Base-by-base conservation (phyloP, 164 flowering plant genomes). In the Euptelea pleiosperma region DNA sequence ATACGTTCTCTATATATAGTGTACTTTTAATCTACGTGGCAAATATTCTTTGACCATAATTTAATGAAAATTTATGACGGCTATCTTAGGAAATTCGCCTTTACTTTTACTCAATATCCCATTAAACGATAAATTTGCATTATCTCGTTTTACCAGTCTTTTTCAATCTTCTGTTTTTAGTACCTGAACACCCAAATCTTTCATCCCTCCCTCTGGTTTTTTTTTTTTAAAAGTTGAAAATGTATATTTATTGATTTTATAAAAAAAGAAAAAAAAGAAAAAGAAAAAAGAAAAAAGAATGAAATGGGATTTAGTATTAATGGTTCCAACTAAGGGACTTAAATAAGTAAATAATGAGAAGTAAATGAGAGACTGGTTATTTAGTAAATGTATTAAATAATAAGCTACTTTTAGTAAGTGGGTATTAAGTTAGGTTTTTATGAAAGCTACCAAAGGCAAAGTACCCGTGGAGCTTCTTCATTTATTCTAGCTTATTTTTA, bases 21-120 rank as follows among this genome's bases (percentile, higher is more conserved):
- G 22, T 31, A 19, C 11, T 51, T n/a, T 19, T 25, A 22, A 25
- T 39, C 58, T 55, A 55, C 45, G 58, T 55, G 58, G 16, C 58
- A 39, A 39, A 11, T 36, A 26, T 21, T 55, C 31, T 35, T 37
- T 55, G 58, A 39, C 46, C 46, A 37, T 55, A 8, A 12, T 24
- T 19, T 55, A 21, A 55, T 40, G 29, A 14, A 37, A n/a, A 37
- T 28, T 37, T 12, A 19, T 55, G 58, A 45, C 45, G 22, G 45
- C 33, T 55, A 55, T 55, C 24, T 55, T 55, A 24, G 33, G 58
- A 21, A 14, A 37, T 51, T 37, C 12, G 24, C 34, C 25, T 24
- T 26, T 24, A 35, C 0, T 53, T 36, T 12, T 37, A n/a, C n/a
- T 26, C 19, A 37, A 55, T 40, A 14, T 22, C 8, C 18, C 42